Percentiles rank a stretch among this genome's conserved stretches.
Evolutionary conservation across 257 asterid genomes (phyloP).

Genomic region (Capsicum pubescens): DNA sequence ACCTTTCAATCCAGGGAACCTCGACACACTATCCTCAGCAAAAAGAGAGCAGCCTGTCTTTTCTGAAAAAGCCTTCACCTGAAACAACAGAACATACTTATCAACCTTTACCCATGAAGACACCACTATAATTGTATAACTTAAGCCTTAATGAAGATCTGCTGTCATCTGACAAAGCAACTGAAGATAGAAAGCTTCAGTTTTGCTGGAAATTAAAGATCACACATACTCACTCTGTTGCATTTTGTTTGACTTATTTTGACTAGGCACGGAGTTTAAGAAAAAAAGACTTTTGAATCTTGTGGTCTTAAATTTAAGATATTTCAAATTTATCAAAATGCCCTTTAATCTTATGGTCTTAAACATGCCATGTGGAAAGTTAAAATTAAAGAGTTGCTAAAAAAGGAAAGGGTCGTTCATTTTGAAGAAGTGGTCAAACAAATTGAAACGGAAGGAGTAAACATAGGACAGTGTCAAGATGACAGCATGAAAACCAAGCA

Average conservation of each 20-base stretch:
- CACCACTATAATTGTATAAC: not conserved
- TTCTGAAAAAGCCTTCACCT: slow-evolving; percentile 62
- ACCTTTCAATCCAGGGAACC: slow-evolving; percentile 81
- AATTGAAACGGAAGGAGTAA: not conserved
- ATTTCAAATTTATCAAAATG: no score
- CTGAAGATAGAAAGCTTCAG: slow-evolving; percentile 4
- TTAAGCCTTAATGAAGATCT: not conserved
- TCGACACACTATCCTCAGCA: slow-evolving; percentile 64
- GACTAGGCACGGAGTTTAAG: no score
- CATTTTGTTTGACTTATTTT: no score
- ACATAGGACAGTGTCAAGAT: not conserved
- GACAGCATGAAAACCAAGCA: not conserved
- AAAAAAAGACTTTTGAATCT: no score
- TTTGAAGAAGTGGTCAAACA: no score
- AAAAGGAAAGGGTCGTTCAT: no score
- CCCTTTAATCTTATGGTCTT: no score
- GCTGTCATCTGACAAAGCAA: not conserved
- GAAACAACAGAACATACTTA: slow-evolving; percentile 41
- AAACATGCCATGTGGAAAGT: no score
- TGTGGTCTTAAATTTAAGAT: no score
- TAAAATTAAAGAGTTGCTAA: no score
- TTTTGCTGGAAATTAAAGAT: not conserved
- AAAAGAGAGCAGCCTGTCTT: slow-evolving; percentile 61
- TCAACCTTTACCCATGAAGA: slow-evolving; percentile 29
- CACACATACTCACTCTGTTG: not conserved